Evolutionary conservation across 768 basidiomycete species (phyloP).

Genomic region (Mrakia frigida): DNA sequence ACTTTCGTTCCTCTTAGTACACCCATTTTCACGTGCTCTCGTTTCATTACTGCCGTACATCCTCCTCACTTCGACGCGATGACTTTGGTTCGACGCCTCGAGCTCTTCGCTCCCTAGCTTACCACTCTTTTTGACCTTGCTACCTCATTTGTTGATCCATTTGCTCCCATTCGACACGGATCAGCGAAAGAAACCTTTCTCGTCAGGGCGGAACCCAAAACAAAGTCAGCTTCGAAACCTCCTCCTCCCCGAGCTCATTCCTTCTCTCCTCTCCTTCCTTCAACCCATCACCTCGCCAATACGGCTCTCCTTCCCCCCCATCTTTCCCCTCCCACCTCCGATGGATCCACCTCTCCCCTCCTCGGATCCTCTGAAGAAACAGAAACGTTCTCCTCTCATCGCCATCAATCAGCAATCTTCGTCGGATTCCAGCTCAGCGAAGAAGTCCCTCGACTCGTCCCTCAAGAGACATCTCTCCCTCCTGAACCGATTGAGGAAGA

Average conservation of each 20-base stretch:
- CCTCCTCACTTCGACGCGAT: too few species aligned
- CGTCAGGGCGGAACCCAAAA: too few species aligned
- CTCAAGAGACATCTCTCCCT: constrained; percentile 92
- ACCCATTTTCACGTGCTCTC: too few species aligned
- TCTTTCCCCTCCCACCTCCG: neutral
- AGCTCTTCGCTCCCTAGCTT: too few species aligned
- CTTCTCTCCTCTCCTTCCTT: neutral
- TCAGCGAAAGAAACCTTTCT: too few species aligned
- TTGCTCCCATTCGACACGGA: too few species aligned
- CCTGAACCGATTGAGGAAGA: constrained; percentile 85
- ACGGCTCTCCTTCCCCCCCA: neutral
- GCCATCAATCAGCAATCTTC: neutral
- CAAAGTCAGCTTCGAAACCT: too few species aligned
- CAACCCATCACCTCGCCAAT: neutral
- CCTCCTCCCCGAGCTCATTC: neutral
- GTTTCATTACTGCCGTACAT: too few species aligned
- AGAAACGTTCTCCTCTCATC: neutral
- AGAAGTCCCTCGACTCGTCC: constrained; percentile 76
- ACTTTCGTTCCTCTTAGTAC: too few species aligned
- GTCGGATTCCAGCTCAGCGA: neutral
- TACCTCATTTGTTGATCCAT: too few species aligned
- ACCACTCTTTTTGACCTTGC: too few species aligned
- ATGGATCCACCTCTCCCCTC: neutral
- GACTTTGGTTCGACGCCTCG: too few species aligned
- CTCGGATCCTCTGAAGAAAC: constrained; percentile 10